Percentiles rank a stretch among this genome's conserved stretches.
These are phyloP conservation scores for Penicillium sp. DNA, from an alignment of 2,329 filamentous ascomycete genomes.

Conservation along the genomic window DNA sequence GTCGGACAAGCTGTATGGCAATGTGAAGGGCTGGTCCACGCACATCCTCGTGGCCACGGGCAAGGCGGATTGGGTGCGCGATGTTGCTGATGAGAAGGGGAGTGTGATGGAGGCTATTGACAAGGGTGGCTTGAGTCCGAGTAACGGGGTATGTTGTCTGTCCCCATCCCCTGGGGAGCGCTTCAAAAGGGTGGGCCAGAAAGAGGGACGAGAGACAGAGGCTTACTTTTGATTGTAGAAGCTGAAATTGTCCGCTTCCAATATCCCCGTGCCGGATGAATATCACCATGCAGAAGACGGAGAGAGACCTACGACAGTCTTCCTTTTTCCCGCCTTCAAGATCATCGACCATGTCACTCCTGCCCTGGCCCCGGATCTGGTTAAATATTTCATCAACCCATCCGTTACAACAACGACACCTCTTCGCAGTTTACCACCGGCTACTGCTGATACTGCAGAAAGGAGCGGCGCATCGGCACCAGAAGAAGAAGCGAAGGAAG, in stretches of 20 bases:
- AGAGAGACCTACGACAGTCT: conserved; percentile 66
- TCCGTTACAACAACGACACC: conserved; percentile 71
- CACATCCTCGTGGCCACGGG: conserved; percentile 92
- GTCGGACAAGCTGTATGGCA: conserved; percentile 74
- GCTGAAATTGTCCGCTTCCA: conserved; percentile 87
- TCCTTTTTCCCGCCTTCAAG: conserved; percentile 81
- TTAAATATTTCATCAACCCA: conserved; percentile 65
- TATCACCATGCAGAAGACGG: conserved; percentile 56
- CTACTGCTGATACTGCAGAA: background rate
- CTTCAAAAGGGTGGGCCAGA: background rate
- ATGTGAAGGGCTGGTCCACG: conserved; percentile 81
- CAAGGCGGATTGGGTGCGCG: conserved; percentile 88
- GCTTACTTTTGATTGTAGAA: conserved; percentile 47
- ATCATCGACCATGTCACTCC: conserved; percentile 81
- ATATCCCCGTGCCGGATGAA: conserved; percentile 73
- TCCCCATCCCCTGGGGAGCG: background rate
- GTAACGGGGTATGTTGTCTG: conserved; percentile 37
- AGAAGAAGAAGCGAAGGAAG: conserved; percentile 12
- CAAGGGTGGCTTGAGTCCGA: conserved; percentile 37
- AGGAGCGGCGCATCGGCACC: conserved; percentile 15
- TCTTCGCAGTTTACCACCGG: conserved; percentile 42
- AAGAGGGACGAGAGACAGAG: no score
- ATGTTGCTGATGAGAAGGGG: conserved; percentile 82
- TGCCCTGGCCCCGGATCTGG: conserved; percentile 65
- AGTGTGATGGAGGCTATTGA: conserved; percentile 76